Evolutionary conservation across 2,329 filamentous ascomycete species (phyloP).

Genomic region (Ophiocordyceps sinensis): DNA sequence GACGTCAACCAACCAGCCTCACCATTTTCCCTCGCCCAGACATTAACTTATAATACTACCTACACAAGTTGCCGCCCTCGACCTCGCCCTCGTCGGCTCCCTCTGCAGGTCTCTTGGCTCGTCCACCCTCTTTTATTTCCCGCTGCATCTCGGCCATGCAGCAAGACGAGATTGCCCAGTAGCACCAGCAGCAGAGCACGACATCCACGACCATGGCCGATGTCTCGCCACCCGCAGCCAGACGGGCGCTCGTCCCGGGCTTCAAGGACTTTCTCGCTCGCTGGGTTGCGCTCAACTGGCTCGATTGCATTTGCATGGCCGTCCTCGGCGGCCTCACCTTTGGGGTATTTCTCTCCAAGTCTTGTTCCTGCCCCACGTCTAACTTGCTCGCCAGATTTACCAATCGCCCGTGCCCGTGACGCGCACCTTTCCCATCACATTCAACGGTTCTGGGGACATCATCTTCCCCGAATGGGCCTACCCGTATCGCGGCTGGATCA

Average conservation of each 20-base stretch:
- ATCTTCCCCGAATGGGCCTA: constrained; percentile 52
- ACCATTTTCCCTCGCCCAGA: too few relatives aligned
- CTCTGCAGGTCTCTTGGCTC: too few relatives aligned
- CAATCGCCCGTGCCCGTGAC: constrained; percentile 36
- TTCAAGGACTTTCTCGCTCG: constrained; percentile 14
- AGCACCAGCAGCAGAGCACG: not conserved
- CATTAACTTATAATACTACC: too few relatives aligned
- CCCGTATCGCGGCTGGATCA: constrained; percentile 45
- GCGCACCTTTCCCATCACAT: constrained; percentile 48
- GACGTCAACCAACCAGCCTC: too few relatives aligned
- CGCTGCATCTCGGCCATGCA: not conserved
- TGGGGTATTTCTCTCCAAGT: constrained; percentile 10
- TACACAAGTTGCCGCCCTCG: too few relatives aligned
- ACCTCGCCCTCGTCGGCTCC: too few relatives aligned
- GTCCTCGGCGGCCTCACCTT: constrained; percentile 25
- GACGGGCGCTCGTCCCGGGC: not conserved
- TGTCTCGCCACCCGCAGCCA: not conserved
- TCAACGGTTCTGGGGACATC: constrained; percentile 41
- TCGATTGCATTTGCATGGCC: constrained; percentile 45
- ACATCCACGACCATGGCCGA: not conserved
- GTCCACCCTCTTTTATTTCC: too few relatives aligned
- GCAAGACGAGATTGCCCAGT: not conserved
- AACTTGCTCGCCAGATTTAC: constrained; percentile 26
- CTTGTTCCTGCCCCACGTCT: too few relatives aligned
- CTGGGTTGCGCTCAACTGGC: constrained; percentile 44